phyloP scores from a whole-genome alignment of 805 yeast species.

The Hanseniaspora valbyensis region DNA sequence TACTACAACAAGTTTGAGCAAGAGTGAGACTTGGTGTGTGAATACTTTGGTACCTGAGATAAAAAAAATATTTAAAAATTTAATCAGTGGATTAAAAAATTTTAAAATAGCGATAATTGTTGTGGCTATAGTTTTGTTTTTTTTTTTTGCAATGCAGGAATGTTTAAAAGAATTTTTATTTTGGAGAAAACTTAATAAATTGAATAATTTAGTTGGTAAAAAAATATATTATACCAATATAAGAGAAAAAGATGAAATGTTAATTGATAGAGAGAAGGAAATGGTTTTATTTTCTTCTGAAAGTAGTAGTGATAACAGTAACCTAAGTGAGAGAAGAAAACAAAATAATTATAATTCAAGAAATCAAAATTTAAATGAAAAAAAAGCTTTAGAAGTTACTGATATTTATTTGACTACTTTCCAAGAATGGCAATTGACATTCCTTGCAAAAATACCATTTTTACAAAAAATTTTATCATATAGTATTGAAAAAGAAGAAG shows the following conservation, averaged over 20 bases:
- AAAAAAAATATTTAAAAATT: slow-evolving; percentile 30
- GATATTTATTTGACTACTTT: slow-evolving; percentile 20
- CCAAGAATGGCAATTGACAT: slow-evolving; percentile 17
- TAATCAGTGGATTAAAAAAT: slow-evolving; percentile 28
- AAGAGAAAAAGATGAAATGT: not conserved
- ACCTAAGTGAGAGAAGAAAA: not conserved
- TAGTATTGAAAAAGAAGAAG: not conserved
- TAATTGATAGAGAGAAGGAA: too few species aligned
- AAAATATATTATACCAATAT: not conserved
- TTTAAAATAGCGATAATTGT: slow-evolving; percentile 33
- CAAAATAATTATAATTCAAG: not conserved
- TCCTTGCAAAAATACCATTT: not conserved
- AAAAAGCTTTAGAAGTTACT: slow-evolving; percentile 17
- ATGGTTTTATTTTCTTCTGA: not conserved
- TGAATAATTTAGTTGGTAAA: slow-evolving; percentile 25
- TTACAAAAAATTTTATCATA: not conserved
- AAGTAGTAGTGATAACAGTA: not conserved
- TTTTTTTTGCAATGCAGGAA: slow-evolving; percentile 35
- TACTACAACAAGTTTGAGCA: slow-evolving; percentile 6
- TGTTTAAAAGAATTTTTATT: slow-evolving; percentile 35
- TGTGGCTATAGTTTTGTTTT: slow-evolving; percentile 33
- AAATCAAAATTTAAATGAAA: not conserved
- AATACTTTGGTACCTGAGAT: slow-evolving; percentile 31
- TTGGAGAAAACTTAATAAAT: slow-evolving; percentile 38
- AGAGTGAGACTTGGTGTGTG: slow-evolving; percentile 29